Evolutionary conservation across 192 early-diverging fungal genomes (phyloP).

Genomic region (Phycomyces blakesleeanus): DNA sequence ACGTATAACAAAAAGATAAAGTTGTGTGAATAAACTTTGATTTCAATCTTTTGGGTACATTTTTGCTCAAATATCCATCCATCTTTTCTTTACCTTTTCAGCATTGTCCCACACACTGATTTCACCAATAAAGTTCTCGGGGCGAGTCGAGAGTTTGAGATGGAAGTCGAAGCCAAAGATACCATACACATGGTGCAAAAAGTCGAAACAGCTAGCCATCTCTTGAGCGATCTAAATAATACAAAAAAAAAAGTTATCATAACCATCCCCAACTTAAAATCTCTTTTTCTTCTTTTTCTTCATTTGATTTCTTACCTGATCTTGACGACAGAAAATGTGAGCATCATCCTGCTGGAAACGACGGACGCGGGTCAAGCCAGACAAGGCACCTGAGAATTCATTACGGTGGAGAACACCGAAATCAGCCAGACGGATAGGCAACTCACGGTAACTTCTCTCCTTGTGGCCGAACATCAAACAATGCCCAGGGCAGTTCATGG

Average conservation of each 20-base stretch:
- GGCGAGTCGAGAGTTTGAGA: conserved; percentile 91
- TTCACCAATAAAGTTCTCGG: conserved; percentile 92
- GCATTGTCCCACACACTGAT: conserved; percentile 89
- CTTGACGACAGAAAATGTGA: conserved; percentile 92
- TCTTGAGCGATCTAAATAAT: conserved; percentile 73
- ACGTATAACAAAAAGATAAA: not conserved
- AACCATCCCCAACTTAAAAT: conserved; percentile 1
- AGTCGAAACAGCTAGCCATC: conserved; percentile 83
- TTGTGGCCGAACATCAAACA: conserved; percentile 94
- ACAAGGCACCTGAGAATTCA: conserved; percentile 89
- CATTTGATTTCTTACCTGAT: conserved; percentile 52
- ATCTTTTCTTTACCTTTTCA: conserved; percentile 55
- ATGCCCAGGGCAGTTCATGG: conserved; percentile 99
- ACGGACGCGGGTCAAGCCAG: conserved; percentile 93
- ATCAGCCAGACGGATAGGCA: conserved; percentile 93
- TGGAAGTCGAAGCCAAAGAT: conserved; percentile 93
- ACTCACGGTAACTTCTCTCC: conserved; percentile 92
- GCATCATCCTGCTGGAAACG: conserved; percentile 99
- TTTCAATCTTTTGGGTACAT: not conserved
- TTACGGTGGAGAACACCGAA: conserved; percentile 98
- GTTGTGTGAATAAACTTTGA: not conserved
- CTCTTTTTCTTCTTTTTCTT: too few relatives aligned
- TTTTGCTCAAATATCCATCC: not conserved
- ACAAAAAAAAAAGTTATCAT: too few relatives aligned
- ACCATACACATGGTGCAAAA: conserved; percentile 86